These are phyloP conservation scores for Gamsiella multidivaricata DNA, from an alignment of 192 early-diverging fungal genomes.

Conservation along the genomic window DNA sequence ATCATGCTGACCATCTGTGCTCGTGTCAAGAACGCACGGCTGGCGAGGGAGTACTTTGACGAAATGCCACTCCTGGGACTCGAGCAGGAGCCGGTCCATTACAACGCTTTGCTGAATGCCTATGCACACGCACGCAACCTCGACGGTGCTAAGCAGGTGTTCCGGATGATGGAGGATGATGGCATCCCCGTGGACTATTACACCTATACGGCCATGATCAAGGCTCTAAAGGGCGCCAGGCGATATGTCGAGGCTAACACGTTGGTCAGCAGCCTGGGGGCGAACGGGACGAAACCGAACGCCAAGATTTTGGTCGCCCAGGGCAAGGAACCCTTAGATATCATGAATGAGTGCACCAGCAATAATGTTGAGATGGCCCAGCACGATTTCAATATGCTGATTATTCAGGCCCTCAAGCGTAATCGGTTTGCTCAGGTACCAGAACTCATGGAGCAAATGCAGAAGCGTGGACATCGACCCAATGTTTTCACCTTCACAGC, in stretches of 20 bases:
- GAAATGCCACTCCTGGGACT: constrained; percentile 38
- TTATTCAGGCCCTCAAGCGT: constrained; percentile 10
- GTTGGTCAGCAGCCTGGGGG: background rate
- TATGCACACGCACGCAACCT: constrained; percentile 28
- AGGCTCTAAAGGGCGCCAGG: background rate
- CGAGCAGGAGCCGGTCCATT: constrained; percentile 14
- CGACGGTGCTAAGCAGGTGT: constrained; percentile 8
- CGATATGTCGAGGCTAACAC: background rate
- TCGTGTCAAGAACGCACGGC: constrained; percentile 6
- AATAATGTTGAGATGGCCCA: background rate
- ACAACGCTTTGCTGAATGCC: constrained; percentile 42
- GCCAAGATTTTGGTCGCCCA: constrained; percentile 19
- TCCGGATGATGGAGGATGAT: constrained; percentile 27
- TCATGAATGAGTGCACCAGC: constrained; percentile 11
- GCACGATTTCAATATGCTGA: constrained; percentile 25
- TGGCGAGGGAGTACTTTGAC: constrained; percentile 44
- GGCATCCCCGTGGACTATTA: constrained; percentile 23
- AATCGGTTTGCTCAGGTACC: constrained; percentile 24
- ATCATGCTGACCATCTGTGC: constrained; percentile 34
- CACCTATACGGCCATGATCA: constrained; percentile 36
- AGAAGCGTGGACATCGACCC: constrained; percentile 9
- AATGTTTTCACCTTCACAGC: constrained; percentile 29
- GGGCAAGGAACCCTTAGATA: background rate
- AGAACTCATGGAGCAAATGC: constrained; percentile 17
- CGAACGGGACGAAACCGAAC: constrained; percentile 7